Evolutionary conservation across 1,139 yeast genomes (phyloP).

Genomic region (Protomyces macrosporus): DNA sequence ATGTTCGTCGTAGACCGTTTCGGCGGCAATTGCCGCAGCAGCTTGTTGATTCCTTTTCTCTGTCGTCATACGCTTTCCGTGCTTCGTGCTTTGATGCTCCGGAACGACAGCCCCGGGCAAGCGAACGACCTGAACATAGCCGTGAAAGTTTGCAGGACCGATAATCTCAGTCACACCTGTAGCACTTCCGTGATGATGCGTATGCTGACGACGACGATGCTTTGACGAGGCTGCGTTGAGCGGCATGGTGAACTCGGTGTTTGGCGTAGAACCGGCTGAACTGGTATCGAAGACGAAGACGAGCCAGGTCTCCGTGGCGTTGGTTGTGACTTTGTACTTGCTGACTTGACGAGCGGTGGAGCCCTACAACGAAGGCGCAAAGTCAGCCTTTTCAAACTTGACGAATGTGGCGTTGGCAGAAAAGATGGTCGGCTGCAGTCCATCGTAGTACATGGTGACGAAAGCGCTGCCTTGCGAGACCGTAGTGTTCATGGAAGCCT

Average conservation of each 20-base stretch:
- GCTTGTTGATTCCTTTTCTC: too few relatives aligned
- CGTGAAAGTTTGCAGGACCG: conserved; percentile 48
- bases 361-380: conserved; percentile 36
- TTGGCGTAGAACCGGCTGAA: too few relatives aligned
- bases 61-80: too few relatives aligned
- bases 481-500: conserved; percentile 39
- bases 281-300: conserved; percentile 45
- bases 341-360: conserved; percentile 35
- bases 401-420: conserved; percentile 49
- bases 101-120: conserved; percentile 41
- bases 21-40: neutral
- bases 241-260: too few relatives aligned
- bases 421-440: conserved; percentile 51
- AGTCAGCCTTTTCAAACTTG: conserved; percentile 44
- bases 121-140: conserved; percentile 58
- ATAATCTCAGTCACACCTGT: conserved; percentile 35
- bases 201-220: too few relatives aligned
- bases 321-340: conserved; percentile 44
- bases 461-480: conserved; percentile 75
- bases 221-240: too few relatives aligned
- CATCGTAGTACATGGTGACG: conserved; percentile 57
- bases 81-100: too few relatives aligned
- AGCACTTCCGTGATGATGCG: too few relatives aligned
- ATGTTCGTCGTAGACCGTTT: conserved; percentile 46
- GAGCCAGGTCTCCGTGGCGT: conserved; percentile 51